phyloP scores from a whole-genome alignment of 1,284 basidiomycete species.

The Cutaneotrichosporon curvatum region DNA sequence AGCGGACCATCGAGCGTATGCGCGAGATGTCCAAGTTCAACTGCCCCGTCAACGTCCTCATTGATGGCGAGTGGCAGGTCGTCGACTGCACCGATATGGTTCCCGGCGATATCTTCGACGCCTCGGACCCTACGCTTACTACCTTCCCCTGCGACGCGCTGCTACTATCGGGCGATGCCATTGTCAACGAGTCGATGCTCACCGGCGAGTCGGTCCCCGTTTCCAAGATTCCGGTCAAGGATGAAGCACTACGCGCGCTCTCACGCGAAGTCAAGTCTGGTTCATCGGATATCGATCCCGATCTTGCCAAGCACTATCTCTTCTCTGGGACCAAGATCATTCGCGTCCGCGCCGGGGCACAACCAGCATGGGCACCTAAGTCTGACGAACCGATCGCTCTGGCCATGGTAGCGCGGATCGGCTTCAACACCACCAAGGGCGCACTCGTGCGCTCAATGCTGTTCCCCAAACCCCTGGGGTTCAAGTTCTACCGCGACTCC shows the following conservation, averaged over 20 bases:
- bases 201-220: conserved; percentile 71
- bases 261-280: conserved; percentile 55
- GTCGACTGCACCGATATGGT: conserved; percentile 75
- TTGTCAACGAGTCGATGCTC: conserved; percentile 75
- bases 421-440: conserved; percentile 97
- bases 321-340: conserved; percentile 91
- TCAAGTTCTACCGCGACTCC: conserved; percentile 96
- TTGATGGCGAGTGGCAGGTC: conserved; percentile 65
- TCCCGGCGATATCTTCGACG: conserved; percentile 87
- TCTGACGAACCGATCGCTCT: conserved; percentile 61
- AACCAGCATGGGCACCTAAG: conserved; percentile 47
- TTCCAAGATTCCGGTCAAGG: conserved; percentile 58
- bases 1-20: conserved; percentile 90
- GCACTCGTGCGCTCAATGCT: conserved; percentile 94
- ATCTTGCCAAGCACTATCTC: conserved; percentile 77
- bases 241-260: conserved; percentile 65
- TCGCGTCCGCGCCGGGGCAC: conserved; percentile 65
- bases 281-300: conserved; percentile 58
- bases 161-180: conserved; percentile 52
- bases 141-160: conserved; percentile 78
- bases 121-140: conserved; percentile 66
- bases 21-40: conserved; percentile 91
- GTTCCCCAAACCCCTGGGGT: conserved; percentile 96
- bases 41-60: conserved; percentile 68
- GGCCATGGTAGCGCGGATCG: conserved; percentile 85